phyloP scores from a whole-genome alignment of 2,329 filamentous ascomycete genomes.

The Trichophaea hybrida region DNA sequence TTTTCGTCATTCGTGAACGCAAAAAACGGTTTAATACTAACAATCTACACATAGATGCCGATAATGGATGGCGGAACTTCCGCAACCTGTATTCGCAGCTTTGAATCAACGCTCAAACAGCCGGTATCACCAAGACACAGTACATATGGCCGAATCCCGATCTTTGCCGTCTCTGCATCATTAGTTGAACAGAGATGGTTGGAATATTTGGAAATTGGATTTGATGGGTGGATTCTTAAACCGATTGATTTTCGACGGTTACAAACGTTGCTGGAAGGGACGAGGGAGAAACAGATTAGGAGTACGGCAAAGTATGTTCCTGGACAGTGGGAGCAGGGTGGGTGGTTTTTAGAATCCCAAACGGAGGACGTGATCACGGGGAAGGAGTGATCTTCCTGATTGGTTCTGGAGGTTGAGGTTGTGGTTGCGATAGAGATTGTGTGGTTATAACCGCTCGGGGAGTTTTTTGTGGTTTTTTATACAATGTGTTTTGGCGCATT shows the following conservation, averaged over 20 bases:
- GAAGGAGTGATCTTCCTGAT: too few species aligned
- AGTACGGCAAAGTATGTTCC: constrained; percentile 50
- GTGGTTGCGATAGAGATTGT: too few species aligned
- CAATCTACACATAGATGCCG: constrained; percentile 52
- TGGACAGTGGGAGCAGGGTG: constrained; percentile 70
- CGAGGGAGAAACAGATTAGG: constrained; percentile 46
- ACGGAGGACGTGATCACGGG: too few species aligned
- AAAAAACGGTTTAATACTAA: constrained; percentile 1
- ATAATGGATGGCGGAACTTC: constrained; percentile 74
- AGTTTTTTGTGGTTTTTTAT: too few species aligned
- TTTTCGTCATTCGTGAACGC: not conserved
- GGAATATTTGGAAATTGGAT: constrained; percentile 61
- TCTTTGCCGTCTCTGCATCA: constrained; percentile 78
- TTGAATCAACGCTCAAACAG: constrained; percentile 40
- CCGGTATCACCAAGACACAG: constrained; percentile 37
- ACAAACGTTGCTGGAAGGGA: constrained; percentile 52
- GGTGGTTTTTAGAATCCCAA: constrained; percentile 48
- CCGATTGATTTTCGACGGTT: constrained; percentile 70
- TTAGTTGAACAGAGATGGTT: constrained; percentile 54
- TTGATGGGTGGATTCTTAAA: constrained; percentile 84
- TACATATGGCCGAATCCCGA: constrained; percentile 54
- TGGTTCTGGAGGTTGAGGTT: too few species aligned
- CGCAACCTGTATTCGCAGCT: constrained; percentile 67
- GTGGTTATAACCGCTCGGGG: too few species aligned
- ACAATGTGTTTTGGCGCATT: too few species aligned